Percentiles rank a stretch among this genome's conserved stretches.
phyloP scores from a whole-genome alignment of 2,329 filamentous ascomycete species.

The Verticillium longisporum region DNA sequence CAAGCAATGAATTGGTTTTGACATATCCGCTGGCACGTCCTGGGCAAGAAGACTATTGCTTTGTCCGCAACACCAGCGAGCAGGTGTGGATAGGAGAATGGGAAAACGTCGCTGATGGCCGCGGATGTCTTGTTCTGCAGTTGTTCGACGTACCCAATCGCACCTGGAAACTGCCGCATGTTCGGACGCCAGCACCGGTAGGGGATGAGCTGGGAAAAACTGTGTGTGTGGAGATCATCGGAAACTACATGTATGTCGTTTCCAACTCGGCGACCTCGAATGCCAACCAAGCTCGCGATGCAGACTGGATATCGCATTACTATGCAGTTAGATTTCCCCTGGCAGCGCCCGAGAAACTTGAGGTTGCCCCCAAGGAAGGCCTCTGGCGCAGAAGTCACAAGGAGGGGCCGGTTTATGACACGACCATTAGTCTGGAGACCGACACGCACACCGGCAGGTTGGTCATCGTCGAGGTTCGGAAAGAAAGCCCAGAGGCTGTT shows the following conservation, averaged over 20 bases:
- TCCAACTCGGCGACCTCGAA: conserved; percentile 53
- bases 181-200: not conserved
- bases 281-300: conserved; percentile 40
- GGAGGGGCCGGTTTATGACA: conserved; percentile 68
- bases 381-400: conserved; percentile 61
- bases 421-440: conserved; percentile 52
- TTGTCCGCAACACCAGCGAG: conserved; percentile 56
- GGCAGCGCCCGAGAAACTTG: not conserved
- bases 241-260: conserved; percentile 60
- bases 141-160: not conserved
- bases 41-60: conserved; percentile 19
- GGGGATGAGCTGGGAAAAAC: conserved; percentile 23
- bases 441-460: conserved; percentile 53
- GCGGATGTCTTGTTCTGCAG: not conserved
- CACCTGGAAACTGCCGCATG: not conserved
- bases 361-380: conserved; percentile 34
- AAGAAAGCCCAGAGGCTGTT: conserved; percentile 34
- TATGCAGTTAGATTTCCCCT: conserved; percentile 31
- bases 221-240: conserved; percentile 65
- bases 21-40: not conserved
- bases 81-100: conserved; percentile 61
- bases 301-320: conserved; percentile 64
- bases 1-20: not conserved
- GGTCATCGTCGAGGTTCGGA: conserved; percentile 59
- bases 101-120: not conserved